Evolutionary conservation across 495 filamentous ascomycete species (phyloP).

Genomic region (Pseudomonodictys pantanalensis): DNA sequence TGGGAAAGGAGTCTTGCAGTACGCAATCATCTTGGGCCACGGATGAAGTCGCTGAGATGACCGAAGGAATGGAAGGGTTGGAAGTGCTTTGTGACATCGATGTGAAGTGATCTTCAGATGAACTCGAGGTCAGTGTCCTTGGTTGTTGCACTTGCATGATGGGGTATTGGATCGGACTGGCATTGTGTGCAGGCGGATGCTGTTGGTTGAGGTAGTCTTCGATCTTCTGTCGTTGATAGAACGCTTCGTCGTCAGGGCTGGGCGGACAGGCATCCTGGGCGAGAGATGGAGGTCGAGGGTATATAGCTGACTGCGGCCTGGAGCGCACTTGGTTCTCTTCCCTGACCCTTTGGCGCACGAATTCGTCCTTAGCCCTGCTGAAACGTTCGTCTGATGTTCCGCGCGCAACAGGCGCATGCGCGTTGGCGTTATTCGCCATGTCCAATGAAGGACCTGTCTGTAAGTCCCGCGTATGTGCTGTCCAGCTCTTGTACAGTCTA

Average conservation of each 20-base stretch:
- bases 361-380: conserved; percentile 39
- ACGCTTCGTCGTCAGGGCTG: conserved; percentile 42
- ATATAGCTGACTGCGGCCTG: conserved; percentile 10
- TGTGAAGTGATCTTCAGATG: conserved; percentile 44
- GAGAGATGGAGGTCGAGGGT: conserved; percentile 21
- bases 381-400: conserved; percentile 37
- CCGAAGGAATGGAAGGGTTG: conserved; percentile 46
- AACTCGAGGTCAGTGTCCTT: conserved; percentile 37
- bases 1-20: background rate
- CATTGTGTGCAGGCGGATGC: conserved; percentile 25
- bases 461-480: background rate
- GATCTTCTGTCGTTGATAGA: conserved; percentile 22
- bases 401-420: conserved; percentile 5
- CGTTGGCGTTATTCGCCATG: background rate
- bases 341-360: conserved; percentile 28
- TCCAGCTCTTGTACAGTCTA: background rate
- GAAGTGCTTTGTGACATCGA: conserved; percentile 46
- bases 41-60: conserved; percentile 44
- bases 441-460: background rate
- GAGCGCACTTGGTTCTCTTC: conserved; percentile 25
- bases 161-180: conserved; percentile 32
- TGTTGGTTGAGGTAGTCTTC: conserved; percentile 20
- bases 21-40: conserved; percentile 35
- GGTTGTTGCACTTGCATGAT: conserved; percentile 18
- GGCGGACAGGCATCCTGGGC: conserved; percentile 38